Conservation (phyloP, 1,139 yeast species). For the Zygosaccharomyces pseudobailii region DNA sequence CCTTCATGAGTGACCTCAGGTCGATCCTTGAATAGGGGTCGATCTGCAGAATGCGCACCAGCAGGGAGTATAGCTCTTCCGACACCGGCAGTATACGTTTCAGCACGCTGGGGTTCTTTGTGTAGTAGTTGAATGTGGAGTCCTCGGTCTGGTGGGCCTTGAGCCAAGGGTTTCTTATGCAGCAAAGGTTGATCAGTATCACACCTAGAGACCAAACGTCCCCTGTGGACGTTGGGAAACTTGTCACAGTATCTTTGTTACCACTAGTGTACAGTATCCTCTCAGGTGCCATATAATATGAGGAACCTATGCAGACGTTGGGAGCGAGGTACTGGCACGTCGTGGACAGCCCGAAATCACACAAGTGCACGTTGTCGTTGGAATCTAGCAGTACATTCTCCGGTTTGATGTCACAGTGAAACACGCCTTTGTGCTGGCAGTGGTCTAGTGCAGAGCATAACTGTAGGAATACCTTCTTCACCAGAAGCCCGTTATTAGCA, state of each 20-base stretch:
- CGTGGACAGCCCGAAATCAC: constrained; percentile 85
- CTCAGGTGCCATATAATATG: constrained; percentile 94
- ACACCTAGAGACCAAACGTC: constrained; percentile 90
- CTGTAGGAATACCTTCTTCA: constrained; percentile 72
- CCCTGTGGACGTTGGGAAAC: constrained; percentile 64
- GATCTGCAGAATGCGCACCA: constrained; percentile 51
- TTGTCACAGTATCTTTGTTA: constrained; percentile 14
- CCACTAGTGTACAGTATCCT: constrained; percentile 43
- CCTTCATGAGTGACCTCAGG: constrained; percentile 42
- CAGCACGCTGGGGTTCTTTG: constrained; percentile 49
- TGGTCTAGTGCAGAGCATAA: constrained; percentile 65
- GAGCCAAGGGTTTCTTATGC: constrained; percentile 90
- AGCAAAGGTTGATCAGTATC: constrained; percentile 69
- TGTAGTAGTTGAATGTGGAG: constrained; percentile 50
- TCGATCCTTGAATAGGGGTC: constrained; percentile 63
- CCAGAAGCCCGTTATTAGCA: constrained; percentile 35
- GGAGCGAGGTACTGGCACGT: constrained; percentile 53
- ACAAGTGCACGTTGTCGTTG: constrained; percentile 58
- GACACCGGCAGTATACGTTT: constrained; percentile 44
- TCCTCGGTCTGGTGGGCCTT: constrained; percentile 63
- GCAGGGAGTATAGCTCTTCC: constrained; percentile 52
- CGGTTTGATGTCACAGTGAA: constrained; percentile 89
- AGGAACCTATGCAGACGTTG: constrained; percentile 79
- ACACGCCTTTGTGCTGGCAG: constrained; percentile 63
- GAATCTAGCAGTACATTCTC: constrained; percentile 71